Conservation (phyloP, 495 filamentous ascomycete genomes). For the Hamigera avellanea region DNA sequence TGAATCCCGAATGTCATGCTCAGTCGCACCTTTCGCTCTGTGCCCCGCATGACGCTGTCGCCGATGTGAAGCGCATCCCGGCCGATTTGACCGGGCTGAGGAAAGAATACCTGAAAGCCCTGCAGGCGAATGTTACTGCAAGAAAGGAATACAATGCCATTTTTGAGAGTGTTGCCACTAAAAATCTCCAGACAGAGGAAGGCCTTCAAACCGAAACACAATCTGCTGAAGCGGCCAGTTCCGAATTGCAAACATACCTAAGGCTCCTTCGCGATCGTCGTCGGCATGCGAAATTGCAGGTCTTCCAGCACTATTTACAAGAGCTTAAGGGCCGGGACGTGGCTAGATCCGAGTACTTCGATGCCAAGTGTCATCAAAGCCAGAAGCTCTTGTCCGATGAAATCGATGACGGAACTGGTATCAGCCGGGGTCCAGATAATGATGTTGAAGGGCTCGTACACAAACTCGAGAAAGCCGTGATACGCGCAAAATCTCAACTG, state of each 20-base stretch:
- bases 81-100: constrained; percentile 26
- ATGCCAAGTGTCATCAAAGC: constrained; percentile 28
- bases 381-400: constrained; percentile 27
- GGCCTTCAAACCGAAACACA: constrained; percentile 1
- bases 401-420: constrained; percentile 2
- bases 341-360: constrained; percentile 35
- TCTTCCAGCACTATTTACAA: constrained; percentile 38
- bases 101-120: constrained; percentile 44
- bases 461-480: constrained; percentile 52
- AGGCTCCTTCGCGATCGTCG: constrained; percentile 42
- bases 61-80: constrained; percentile 27
- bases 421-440: constrained; percentile 13
- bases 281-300: constrained; percentile 40
- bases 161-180: constrained; percentile 14
- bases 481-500: constrained; percentile 50
- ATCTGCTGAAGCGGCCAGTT: constrained; percentile 12
- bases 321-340: constrained; percentile 21
- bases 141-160: constrained; percentile 32
- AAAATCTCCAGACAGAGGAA: constrained; percentile 1
- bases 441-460: constrained; percentile 39
- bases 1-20: too few species aligned
- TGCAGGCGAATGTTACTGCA: constrained; percentile 46
- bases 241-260: constrained; percentile 39
- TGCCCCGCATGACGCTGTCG: constrained; percentile 22
- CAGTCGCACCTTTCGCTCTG: constrained; percentile 26